phyloP scores from a whole-genome alignment of 83 land plant genomes.

The Picea abies region DNA sequence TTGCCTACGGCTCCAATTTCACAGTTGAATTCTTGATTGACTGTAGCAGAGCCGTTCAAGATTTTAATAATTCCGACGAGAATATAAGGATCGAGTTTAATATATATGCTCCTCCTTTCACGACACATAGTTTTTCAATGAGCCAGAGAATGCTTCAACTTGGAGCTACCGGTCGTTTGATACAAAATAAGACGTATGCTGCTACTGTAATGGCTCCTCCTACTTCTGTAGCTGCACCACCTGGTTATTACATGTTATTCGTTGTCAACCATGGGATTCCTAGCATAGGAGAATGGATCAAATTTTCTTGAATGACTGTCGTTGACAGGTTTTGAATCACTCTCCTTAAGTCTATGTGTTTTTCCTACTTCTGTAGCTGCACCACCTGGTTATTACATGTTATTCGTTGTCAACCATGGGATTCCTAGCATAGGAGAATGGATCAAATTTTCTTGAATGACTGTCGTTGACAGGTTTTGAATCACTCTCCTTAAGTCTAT shows the following conservation, averaged over 20 bases:
- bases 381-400: slow-evolving; percentile 29
- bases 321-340: no score
- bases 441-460: slow-evolving; percentile 17
- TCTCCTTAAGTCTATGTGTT: no score
- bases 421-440: slow-evolving; percentile 48
- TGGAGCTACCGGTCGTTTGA: background rate
- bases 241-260: slow-evolving; percentile 36
- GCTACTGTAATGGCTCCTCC: slow-evolving; percentile 38
- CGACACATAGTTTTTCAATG: slow-evolving; percentile 55
- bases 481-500: no score
- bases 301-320: background rate
- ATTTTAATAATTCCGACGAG: no score
- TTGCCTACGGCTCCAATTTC: background rate
- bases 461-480: no score
- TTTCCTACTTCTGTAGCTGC: slow-evolving; percentile 13
- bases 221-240: background rate
- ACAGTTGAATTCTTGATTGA: background rate
- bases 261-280: slow-evolving; percentile 46
- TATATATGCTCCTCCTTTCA: slow-evolving; percentile 41
- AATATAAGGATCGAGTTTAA: no score
- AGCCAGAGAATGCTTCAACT: slow-evolving; percentile 54
- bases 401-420: slow-evolving; percentile 37
- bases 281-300: slow-evolving; percentile 40
- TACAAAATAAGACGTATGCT: background rate
- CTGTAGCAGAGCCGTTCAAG: no score